Conservation (phyloP, 2,329 filamentous ascomycete species). For the Rhinocladiella mackenziei region DNA sequence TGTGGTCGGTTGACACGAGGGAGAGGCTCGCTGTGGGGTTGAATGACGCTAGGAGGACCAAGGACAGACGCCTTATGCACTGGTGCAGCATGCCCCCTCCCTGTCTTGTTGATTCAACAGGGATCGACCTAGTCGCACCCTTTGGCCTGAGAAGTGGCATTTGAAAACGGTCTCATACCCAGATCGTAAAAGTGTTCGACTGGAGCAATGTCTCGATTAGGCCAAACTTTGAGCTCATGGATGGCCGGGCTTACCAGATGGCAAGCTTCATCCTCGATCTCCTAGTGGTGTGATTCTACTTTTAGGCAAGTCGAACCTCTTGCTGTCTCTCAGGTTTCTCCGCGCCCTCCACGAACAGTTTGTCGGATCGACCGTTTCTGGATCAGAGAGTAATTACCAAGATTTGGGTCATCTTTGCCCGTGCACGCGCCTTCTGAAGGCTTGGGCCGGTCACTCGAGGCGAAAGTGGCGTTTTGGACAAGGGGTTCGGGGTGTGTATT, state of each 20-base stretch:
- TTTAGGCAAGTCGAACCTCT: no score
- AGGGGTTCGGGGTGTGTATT: background rate
- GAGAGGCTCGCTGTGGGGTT: conserved; percentile 9
- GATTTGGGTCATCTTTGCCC: conserved; percentile 5
- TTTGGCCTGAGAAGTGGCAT: background rate
- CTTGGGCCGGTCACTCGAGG: conserved; percentile 1
- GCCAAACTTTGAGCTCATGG: no score
- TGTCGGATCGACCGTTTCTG: no score
- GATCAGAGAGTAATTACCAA: background rate
- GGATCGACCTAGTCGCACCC: no score
- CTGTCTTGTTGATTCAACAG: conserved; percentile 5
- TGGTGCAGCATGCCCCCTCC: conserved; percentile 4
- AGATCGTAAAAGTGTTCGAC: no score
- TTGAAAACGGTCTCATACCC: background rate
- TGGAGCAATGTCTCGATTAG: no score
- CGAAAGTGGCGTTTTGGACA: conserved; percentile 13
- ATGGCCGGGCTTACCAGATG: no score
- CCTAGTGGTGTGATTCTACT: no score
- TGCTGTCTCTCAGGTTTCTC: no score
- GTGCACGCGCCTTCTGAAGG: conserved; percentile 5
- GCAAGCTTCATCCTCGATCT: no score
- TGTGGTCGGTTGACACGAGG: conserved; percentile 9
- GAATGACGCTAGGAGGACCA: conserved; percentile 9
- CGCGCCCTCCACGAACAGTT: no score
- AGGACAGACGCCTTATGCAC: conserved; percentile 8